Conservation (phyloP, 352 stramenopile species). For the Phytopythium delawarense region DNA sequence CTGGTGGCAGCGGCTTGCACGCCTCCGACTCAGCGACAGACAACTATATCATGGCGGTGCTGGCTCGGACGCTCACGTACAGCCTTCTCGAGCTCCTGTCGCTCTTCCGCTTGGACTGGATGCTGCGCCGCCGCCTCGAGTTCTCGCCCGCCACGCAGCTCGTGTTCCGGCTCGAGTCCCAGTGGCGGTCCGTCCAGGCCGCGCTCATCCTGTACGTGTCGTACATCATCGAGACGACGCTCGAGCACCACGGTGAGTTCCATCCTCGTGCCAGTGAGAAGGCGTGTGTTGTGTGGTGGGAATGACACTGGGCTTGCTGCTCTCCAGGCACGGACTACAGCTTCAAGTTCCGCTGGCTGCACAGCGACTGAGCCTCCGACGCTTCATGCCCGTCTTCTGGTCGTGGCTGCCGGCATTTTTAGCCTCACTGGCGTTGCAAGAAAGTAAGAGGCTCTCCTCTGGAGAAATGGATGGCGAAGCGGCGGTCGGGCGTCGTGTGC, state of each 20-base stretch:
- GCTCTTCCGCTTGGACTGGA: conserved; percentile 20
- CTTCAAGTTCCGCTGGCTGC: conserved; percentile 1
- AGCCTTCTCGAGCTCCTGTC: conserved; percentile 32
- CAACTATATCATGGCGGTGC: conserved; percentile 4
- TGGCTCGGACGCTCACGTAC: conserved; percentile 30
- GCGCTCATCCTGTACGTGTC: conserved; percentile 39
- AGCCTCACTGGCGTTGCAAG: background rate
- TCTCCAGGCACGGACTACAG: background rate
- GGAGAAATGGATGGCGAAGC: conserved; percentile 1
- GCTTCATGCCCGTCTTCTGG: background rate
- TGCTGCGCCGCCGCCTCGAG: conserved; percentile 19
- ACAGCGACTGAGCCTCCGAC: background rate
- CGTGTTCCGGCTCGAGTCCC: conserved; percentile 32
- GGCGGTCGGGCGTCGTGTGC: conserved; percentile 42
- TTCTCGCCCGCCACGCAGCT: conserved; percentile 28
- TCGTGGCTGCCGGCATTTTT: background rate
- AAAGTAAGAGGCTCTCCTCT: too few relatives aligned
- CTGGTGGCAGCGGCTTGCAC: background rate
- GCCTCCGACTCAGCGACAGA: background rate
- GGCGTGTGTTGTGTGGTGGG: background rate
- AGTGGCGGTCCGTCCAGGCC: conserved; percentile 22
- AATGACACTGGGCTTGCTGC: too few relatives aligned
- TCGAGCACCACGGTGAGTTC: conserved; percentile 28
- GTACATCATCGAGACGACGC: conserved; percentile 24
- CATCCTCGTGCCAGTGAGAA: background rate